Conservation (phyloP, 768 basidiomycete genomes). For the Mycena galericulata region DNA sequence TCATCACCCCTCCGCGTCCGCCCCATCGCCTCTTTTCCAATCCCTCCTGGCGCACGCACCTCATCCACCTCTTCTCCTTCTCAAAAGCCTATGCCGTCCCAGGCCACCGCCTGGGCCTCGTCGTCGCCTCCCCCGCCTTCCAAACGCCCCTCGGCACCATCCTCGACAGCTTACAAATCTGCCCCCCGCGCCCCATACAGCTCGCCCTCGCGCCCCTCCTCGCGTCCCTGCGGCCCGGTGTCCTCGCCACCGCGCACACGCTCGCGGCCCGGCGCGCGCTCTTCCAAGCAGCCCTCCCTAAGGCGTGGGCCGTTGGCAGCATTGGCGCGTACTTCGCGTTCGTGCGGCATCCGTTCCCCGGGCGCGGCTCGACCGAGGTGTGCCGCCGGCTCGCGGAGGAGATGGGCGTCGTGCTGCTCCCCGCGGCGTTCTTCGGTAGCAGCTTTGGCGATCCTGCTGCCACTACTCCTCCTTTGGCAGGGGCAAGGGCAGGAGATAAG, state of each 20-base stretch:
- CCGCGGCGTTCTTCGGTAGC: slow-evolving; percentile 77
- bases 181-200: slow-evolving; percentile 80
- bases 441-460: slow-evolving; percentile 36
- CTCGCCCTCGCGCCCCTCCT: slow-evolving; percentile 71
- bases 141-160: slow-evolving; percentile 61
- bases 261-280: slow-evolving; percentile 65
- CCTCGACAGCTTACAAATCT: slow-evolving; percentile 85
- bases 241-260: slow-evolving; percentile 61
- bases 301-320: slow-evolving; percentile 70
- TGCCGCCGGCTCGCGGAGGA: slow-evolving; percentile 69
- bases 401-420: slow-evolving; percentile 75
- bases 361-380: slow-evolving; percentile 62
- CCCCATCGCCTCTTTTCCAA: slow-evolving; percentile 69
- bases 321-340: slow-evolving; percentile 86
- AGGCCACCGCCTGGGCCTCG: slow-evolving; percentile 82
- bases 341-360: slow-evolving; percentile 72
- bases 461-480: too few species aligned
- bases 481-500: too few species aligned
- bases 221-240: slow-evolving; percentile 61
- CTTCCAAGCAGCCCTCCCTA: slow-evolving; percentile 63
- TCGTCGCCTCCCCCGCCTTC: slow-evolving; percentile 71
- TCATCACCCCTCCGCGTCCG: slow-evolving; percentile 57
- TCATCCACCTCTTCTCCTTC: slow-evolving; percentile 84
- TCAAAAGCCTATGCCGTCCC: slow-evolving; percentile 87
- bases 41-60: slow-evolving; percentile 64